Conservation (phyloP, 306 rosid genomes). For the Senna siamea region DNA sequence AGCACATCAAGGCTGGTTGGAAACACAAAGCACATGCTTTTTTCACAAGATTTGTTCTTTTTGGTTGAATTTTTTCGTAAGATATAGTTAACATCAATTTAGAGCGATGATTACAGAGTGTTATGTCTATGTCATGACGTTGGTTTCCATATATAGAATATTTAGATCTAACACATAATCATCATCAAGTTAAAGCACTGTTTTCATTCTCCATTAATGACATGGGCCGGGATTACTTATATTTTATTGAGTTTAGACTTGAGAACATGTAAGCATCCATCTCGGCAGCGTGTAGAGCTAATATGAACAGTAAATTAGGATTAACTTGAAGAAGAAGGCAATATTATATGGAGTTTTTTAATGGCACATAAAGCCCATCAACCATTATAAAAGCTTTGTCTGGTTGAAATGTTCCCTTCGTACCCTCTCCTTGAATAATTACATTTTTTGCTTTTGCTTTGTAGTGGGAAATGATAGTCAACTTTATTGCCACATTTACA, state of each 20-base stretch:
- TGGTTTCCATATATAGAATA: constrained; percentile 61
- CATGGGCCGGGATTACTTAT: constrained; percentile 19
- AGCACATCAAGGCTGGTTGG: too few species aligned
- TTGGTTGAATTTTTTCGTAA: constrained; percentile 41
- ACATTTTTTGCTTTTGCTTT: constrained; percentile 74
- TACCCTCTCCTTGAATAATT: constrained; percentile 67
- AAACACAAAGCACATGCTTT: constrained; percentile 69
- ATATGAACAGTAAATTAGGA: too few species aligned
- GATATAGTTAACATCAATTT: constrained; percentile 56
- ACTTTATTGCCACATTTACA: constrained; percentile 62
- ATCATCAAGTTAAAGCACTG: constrained; percentile 40
- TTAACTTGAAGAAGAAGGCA: constrained; percentile 50
- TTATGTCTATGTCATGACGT: constrained; percentile 61
- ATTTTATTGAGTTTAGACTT: constrained; percentile 24
- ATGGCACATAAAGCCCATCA: constrained; percentile 5
- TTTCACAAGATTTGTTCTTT: constrained; percentile 56
- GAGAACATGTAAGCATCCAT: constrained; percentile 31
- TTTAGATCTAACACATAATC: constrained; percentile 56
- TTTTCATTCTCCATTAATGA: constrained; percentile 30
- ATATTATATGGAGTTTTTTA: constrained; percentile 29
- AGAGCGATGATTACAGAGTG: constrained; percentile 61
- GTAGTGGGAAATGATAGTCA: constrained; percentile 77
- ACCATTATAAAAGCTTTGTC: constrained; percentile 65
- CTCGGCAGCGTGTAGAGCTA: too few species aligned
- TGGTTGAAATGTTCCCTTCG: constrained; percentile 70